Evolutionary conservation across 495 filamentous ascomycete genomes (phyloP), one percentile per base, ranked within the genome.

Genomic region (Chaetomidium leptoderma): DNA sequence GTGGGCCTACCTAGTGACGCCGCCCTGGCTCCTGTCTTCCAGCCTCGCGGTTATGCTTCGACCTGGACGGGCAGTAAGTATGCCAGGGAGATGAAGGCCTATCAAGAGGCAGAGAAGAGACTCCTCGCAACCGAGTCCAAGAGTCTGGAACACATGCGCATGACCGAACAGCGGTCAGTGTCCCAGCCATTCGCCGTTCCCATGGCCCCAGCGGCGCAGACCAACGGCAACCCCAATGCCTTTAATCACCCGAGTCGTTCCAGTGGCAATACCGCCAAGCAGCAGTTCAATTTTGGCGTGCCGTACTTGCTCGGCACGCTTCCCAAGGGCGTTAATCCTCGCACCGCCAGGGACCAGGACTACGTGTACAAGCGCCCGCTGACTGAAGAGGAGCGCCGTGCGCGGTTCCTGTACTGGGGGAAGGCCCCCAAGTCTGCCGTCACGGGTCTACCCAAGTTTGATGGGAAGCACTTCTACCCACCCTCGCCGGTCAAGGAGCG

Each of bases 391-490:
- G 80, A 82, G 60, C 67, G 70, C 21, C 72, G 74, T 21, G 76
- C 80, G 26, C 68, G 79, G 37, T 67, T 67, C 45, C 58, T 79
- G 39, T 82, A 81, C 58, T 82, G 78, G 78, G 78, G 76, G 35
- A 70, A 72, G 16, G 70, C 75, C 19, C 69, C 76, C 40, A 70
- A 63, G 47, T 62, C 66, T n/a, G 65, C 66, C 21, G 66, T 70
- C 36, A 64, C 61, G n/a, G 77, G 78, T 14, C 61, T 83, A 17
- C 80, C 80, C 32, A 82, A 79, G 61, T 83, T 75, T 51, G 79
- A 83, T 49, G 80, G 80, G 2, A 79, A 79, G 63, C 72, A 82
- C 55, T 83, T 83, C 63, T 81, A 82, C 55, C 78, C 76, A 3
- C 66, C 79, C 3, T 82, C 80, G 2, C 77, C 79, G 0, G 59